These are phyloP conservation scores for Neurospora sp. DNA, from an alignment of 495 filamentous ascomycete species.

Conservation along the genomic window DNA sequence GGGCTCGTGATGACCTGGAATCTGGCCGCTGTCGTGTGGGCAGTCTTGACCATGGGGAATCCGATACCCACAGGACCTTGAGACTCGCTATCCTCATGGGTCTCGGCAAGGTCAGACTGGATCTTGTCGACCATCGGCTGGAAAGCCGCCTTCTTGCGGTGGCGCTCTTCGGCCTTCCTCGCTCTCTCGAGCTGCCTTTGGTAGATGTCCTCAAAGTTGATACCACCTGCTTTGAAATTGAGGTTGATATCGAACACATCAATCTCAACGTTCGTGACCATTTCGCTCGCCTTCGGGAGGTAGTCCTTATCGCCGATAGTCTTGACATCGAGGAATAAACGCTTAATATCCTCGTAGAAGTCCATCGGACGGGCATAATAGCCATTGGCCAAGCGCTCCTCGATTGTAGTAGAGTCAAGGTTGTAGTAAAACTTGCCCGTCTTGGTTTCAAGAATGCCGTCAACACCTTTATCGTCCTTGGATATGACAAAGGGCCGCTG, in stretches of 20 bases:
- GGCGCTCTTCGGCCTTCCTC: conserved; percentile 54
- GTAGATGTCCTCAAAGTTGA: conserved; percentile 48
- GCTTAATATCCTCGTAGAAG: conserved; percentile 76
- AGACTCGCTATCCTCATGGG: conserved; percentile 23
- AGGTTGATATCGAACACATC: conserved; percentile 65
- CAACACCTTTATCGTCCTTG: conserved; percentile 63
- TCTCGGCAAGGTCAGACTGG: conserved; percentile 24
- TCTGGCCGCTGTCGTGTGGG: conserved; percentile 34
- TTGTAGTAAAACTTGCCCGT: conserved; percentile 88
- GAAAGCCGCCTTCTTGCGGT: conserved; percentile 42
- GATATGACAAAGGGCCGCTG: conserved; percentile 65
- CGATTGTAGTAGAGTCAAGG: conserved; percentile 83
- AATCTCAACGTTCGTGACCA: conserved; percentile 83
- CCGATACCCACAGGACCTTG: conserved; percentile 53
- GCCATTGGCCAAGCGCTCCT: conserved; percentile 87
- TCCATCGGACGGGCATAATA: conserved; percentile 85
- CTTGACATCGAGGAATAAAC: conserved; percentile 72
- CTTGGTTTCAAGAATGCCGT: conserved; percentile 55
- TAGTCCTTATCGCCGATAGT: conserved; percentile 66
- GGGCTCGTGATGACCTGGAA: conserved; percentile 39
- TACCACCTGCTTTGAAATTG: conserved; percentile 37
- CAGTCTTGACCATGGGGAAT: conserved; percentile 39
- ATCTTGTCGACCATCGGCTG: conserved; percentile 28
- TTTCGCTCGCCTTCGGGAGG: conserved; percentile 75
- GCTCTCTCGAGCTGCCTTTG: conserved; percentile 60